Conservation (phyloP, 768 basidiomycete species). For the Lentinus tigrinus region DNA sequence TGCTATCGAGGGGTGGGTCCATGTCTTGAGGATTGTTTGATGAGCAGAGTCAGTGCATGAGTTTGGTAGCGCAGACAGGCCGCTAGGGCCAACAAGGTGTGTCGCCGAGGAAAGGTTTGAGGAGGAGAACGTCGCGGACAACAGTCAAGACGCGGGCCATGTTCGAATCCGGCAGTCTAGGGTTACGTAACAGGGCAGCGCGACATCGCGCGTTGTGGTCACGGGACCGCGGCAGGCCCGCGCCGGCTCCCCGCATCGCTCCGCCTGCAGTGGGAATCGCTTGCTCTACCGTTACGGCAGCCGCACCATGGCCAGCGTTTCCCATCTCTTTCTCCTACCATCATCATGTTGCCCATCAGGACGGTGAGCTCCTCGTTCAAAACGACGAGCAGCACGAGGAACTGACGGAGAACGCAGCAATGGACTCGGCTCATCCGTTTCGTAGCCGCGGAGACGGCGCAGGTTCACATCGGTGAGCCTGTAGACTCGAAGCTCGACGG, state of each 20-base stretch:
- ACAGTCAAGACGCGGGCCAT: neutral
- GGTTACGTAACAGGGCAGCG: slow-evolving; percentile 13
- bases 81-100: neutral
- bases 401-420: slow-evolving; percentile 37
- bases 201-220: slow-evolving; percentile 21
- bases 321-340: slow-evolving; percentile 10
- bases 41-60: neutral
- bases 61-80: neutral
- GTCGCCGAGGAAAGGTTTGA: neutral
- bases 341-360: slow-evolving; percentile 55
- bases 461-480: slow-evolving; percentile 78
- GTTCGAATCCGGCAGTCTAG: slow-evolving; percentile 7
- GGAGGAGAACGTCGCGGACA: neutral
- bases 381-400: neutral
- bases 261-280: neutral
- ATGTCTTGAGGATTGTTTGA: neutral
- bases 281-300: slow-evolving; percentile 3
- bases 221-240: no score
- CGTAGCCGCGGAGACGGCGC: slow-evolving; percentile 69
- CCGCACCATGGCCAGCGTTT: slow-evolving; percentile 5
- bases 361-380: slow-evolving; percentile 40
- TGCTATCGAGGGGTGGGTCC: slow-evolving; percentile 1
- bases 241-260: no score
- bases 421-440: slow-evolving; percentile 86
- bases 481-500: slow-evolving; percentile 67